Percentiles rank a stretch among this genome's conserved stretches.
Conservation (phyloP, 768 basidiomycete genomes). For the Calocera cornea region DNA sequence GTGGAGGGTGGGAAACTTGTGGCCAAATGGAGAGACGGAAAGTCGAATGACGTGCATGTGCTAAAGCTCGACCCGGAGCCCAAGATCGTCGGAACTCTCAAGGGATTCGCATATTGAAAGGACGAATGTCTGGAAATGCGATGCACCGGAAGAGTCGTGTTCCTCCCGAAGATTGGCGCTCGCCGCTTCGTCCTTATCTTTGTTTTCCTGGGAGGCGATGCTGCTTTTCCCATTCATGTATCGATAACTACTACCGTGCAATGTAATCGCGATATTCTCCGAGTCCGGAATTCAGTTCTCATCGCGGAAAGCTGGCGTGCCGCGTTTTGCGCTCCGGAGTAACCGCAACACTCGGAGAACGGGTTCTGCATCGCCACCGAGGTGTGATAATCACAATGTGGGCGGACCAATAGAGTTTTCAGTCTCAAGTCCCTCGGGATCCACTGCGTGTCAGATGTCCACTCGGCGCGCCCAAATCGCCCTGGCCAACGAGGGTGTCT, state of each 20-base stretch:
- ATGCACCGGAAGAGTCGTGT: too few relatives aligned
- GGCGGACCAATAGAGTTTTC: not conserved
- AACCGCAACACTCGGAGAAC: too few relatives aligned
- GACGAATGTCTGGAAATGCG: too few relatives aligned
- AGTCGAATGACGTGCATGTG: constrained; percentile 10
- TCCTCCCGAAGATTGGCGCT: too few relatives aligned
- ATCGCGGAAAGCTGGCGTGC: too few relatives aligned
- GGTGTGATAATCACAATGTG: not conserved
- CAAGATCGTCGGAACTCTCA: not conserved
- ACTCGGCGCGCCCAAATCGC: not conserved
- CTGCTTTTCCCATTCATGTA: not conserved
- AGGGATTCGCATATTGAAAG: not conserved
- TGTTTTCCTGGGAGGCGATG: too few relatives aligned
- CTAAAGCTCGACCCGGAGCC: not conserved
- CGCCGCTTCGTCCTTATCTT: not conserved
- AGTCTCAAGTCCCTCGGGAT: not conserved
- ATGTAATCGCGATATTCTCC: not conserved
- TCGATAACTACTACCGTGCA: not conserved
- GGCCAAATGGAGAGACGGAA: constrained; percentile 33
- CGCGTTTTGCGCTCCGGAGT: too few relatives aligned
- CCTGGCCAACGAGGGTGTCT: not conserved
- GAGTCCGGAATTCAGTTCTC: not conserved
- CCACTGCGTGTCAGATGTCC: not conserved
- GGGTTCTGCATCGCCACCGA: constrained; percentile 1
- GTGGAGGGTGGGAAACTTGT: constrained; percentile 63